Percentiles rank a stretch among this genome's conserved stretches.
These are phyloP conservation scores for Alternaria solani DNA, from an alignment of 2,329 filamentous ascomycete genomes.

Conservation along the genomic window DNA sequence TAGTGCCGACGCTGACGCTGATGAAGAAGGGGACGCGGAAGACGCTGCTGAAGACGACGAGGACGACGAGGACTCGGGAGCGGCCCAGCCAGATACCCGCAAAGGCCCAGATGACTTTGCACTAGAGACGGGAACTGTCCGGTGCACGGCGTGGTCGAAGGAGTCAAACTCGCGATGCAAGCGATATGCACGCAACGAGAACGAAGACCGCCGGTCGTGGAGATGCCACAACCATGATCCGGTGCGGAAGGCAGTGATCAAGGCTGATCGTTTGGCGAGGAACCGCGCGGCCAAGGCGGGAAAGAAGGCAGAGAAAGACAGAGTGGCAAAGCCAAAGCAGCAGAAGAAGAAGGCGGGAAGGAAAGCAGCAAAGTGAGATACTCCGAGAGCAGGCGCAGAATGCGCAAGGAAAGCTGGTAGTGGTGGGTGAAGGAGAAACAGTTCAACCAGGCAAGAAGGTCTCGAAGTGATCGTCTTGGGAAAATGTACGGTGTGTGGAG, in stretches of 20 bases:
- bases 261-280: not conserved
- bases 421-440: not conserved
- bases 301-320: not conserved
- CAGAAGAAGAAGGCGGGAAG: not conserved
- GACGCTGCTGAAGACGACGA: not conserved
- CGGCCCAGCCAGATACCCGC: not conserved
- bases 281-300: not conserved
- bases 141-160: not conserved
- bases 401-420: not conserved
- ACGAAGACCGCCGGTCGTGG: not conserved
- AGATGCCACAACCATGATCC: not conserved
- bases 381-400: not conserved
- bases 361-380: not conserved
- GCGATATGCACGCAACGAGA: not conserved
- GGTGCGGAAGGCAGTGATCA: not conserved
- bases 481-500: not conserved
- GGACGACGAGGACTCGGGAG: not conserved
- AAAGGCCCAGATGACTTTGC: not conserved
- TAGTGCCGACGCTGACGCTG: not conserved
- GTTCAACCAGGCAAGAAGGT: not conserved
- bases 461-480: not conserved
- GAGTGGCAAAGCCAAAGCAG: not conserved
- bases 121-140: not conserved
- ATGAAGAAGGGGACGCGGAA: not conserved
- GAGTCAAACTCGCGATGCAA: not conserved